phyloP scores from a whole-genome alignment of 139 green algal genomes.

The Volvox reticuliferus region DNA sequence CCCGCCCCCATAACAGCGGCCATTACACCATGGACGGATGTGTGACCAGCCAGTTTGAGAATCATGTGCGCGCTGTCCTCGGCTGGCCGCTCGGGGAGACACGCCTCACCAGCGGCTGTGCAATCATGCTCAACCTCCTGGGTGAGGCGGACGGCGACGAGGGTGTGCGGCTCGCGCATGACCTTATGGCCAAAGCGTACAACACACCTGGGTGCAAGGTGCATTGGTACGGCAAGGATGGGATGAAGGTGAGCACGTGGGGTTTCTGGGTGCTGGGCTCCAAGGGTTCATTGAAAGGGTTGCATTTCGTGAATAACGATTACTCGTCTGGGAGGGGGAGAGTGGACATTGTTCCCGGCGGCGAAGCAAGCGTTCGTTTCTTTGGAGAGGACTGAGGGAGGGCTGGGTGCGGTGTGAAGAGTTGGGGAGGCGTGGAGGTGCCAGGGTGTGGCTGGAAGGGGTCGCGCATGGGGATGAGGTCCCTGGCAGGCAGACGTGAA shows the following conservation, averaged over 20 bases:
- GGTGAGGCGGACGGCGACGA: slow-evolving; percentile 85
- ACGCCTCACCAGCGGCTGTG: slow-evolving; percentile 38
- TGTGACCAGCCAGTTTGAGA: slow-evolving; percentile 89
- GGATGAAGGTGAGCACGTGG: slow-evolving; percentile 59
- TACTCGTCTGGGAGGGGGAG: too few species aligned
- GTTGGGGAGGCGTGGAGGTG: too few species aligned
- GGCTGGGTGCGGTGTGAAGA: too few species aligned
- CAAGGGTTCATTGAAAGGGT: too few species aligned
- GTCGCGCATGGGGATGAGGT: too few species aligned
- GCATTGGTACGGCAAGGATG: slow-evolving; percentile 97
- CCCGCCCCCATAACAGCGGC: slow-evolving; percentile 96
- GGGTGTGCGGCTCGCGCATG: slow-evolving; percentile 75
- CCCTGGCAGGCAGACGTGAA: too few species aligned
- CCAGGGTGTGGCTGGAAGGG: too few species aligned
- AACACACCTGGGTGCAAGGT: slow-evolving; percentile 77
- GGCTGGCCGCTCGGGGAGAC: slow-evolving; percentile 95
- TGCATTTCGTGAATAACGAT: too few species aligned
- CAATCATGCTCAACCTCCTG: slow-evolving; percentile 83
- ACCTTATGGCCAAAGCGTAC: slow-evolving; percentile 82
- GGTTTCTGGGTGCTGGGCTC: neutral
- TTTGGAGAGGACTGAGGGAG: too few species aligned
- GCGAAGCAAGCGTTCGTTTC: too few species aligned
- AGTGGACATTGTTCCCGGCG: too few species aligned
- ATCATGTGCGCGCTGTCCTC: slow-evolving; percentile 94
- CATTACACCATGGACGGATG: slow-evolving; percentile 99